phyloP scores from a whole-genome alignment of 2,329 filamentous ascomycete species.

The Sclerotinia nivalis region DNA sequence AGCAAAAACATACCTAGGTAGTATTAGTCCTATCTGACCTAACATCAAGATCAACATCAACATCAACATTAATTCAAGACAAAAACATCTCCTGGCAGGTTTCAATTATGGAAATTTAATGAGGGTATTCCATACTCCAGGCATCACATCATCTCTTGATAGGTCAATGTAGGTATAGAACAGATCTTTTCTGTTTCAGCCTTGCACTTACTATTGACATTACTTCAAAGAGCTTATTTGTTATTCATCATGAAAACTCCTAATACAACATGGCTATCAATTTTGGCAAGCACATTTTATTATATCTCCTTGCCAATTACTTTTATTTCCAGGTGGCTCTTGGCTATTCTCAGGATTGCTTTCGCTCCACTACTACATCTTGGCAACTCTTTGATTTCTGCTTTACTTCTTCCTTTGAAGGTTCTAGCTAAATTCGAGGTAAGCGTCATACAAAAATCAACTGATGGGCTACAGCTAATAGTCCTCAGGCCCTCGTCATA shows the following conservation, averaged over 20 bases:
- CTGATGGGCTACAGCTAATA: slow-evolving; percentile 24
- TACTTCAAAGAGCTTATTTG: not conserved
- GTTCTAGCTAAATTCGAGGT: slow-evolving; percentile 40
- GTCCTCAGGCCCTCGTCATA: slow-evolving; percentile 44
- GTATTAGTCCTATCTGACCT: not conserved
- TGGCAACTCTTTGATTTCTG: slow-evolving; percentile 30
- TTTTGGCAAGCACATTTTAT: slow-evolving; percentile 29
- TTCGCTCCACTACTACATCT: slow-evolving; percentile 37
- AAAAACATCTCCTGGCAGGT: not conserved
- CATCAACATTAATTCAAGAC: not conserved
- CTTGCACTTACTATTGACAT: not conserved
- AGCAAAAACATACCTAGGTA: not conserved
- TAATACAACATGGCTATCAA: slow-evolving; percentile 33
- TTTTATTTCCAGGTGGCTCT: slow-evolving; percentile 28
- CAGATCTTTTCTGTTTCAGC: not conserved
- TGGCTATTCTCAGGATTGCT: slow-evolving; percentile 28
- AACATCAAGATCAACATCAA: not conserved
- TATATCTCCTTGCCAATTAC: slow-evolving; percentile 34
- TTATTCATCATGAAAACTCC: slow-evolving; percentile 13
- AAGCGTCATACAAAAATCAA: slow-evolving; percentile 9
- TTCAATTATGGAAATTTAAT: not conserved
- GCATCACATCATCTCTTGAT: not conserved
- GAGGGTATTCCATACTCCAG: not conserved
- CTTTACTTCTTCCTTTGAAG: slow-evolving; percentile 34
- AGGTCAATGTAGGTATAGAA: not conserved